Base-by-base conservation (phyloP, 208 protist genomes). In the Herpetomonas samuelpessoai region DNA sequence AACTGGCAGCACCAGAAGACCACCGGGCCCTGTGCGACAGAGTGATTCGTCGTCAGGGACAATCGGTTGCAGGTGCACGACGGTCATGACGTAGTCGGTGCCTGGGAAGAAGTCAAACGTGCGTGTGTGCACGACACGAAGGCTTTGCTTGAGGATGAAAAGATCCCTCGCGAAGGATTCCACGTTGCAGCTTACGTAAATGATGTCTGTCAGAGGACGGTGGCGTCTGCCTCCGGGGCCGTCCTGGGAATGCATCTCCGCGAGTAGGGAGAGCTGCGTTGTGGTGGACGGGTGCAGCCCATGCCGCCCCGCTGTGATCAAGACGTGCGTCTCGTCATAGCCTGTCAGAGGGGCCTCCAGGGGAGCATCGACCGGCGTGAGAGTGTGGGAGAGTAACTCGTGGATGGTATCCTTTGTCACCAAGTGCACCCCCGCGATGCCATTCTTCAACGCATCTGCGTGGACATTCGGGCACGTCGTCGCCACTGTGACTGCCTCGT, bases 101-200 rank as follows among this genome's bases (percentile, higher is more conserved):
- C 68, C 68, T 6, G 68, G 75, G 35, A 86, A 72, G n/a, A 80
- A 83, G 47, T 83, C 71, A 55, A 80, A 86, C 18, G 71, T 68
- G 38, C 64, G 62, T 9, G 57, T 52, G 38, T 72, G 35, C 2
- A n/a, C 25, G 2, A 82, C 30, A 16, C 28, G 45, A 38, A 73
- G 57, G 9, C 51, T 30, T 53, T 63, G 49, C 30, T 74, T 79
- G 31, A 83, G 29, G 26, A 74, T 59, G 47, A 67, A 56, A 22
- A 75, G 27, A 25, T 86, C 72, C 0, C 68, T 44, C 47, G 68
- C 65, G 41, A 80, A 57, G 18, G 67, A 78, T 27, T 63, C 57
- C 4, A 74, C 64, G 54, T 80, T 83, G 50, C 73, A 81, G 50
- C 75, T 83, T 22, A 86, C 63, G 53, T 80, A 80, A 21, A 86